Evolutionary conservation across 345 rosid species (phyloP).

Genomic region (Brassica carinata): DNA sequence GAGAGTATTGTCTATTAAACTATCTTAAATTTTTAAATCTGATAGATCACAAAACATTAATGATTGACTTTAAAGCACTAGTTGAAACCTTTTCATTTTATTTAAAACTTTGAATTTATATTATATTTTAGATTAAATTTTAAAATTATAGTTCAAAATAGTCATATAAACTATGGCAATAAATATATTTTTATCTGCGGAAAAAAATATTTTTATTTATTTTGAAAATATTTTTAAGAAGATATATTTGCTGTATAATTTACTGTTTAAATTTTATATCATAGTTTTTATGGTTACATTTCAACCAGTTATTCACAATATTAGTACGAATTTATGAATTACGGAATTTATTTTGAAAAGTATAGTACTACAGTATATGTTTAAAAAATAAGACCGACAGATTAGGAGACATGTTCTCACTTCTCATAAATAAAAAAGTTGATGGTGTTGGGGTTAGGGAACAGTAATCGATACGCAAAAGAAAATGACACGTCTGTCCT

Average conservation of each 20-base stretch:
- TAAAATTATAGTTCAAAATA: too few species aligned
- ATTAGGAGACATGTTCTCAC: constrained; percentile 27
- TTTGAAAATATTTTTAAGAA: not conserved
- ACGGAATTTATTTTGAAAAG: not conserved
- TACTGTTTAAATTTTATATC: not conserved
- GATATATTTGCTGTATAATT: not conserved
- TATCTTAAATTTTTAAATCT: too few species aligned
- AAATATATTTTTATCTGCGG: not conserved
- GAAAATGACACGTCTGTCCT: constrained; percentile 14
- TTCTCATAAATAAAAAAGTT: constrained; percentile 10
- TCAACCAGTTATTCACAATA: not conserved
- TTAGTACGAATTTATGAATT: not conserved
- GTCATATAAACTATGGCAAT: not conserved
- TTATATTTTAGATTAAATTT: too few species aligned
- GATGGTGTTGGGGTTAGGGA: constrained; percentile 15
- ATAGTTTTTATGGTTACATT: not conserved
- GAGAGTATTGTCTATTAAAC: too few species aligned
- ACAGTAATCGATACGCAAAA: constrained; percentile 32
- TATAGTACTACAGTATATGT: not conserved
- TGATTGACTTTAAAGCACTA: too few species aligned
- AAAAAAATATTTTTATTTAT: not conserved
- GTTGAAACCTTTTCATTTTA: too few species aligned
- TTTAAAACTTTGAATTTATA: too few species aligned
- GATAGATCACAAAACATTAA: too few species aligned
- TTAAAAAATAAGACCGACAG: constrained; percentile 24